Conservation (phyloP, 257 asterid species). For the Solanum appendiculatum region DNA sequence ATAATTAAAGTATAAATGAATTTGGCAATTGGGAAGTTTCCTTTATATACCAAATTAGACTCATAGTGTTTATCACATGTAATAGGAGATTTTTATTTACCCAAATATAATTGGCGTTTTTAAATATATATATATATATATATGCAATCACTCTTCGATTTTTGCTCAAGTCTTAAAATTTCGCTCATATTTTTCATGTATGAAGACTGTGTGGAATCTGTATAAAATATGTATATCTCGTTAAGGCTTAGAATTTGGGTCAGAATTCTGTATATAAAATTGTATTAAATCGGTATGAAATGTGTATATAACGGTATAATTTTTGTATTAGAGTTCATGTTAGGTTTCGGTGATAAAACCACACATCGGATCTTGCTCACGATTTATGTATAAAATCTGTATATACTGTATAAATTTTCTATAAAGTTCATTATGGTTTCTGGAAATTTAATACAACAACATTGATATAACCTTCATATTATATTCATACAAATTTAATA, state of each 20-base stretch:
- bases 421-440: neutral
- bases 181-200: neutral
- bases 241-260: neutral
- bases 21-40: neutral
- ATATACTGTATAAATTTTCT: no score
- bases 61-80: neutral
- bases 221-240: neutral
- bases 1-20: neutral
- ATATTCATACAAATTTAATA: no score
- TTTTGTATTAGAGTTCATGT: neutral
- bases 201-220: neutral
- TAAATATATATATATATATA: no score
- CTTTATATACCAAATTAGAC: neutral
- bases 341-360: neutral
- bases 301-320: neutral
- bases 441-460: no score
- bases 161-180: neutral
- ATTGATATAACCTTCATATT: neutral
- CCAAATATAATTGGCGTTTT: neutral
- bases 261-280: neutral
- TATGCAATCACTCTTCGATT: neutral
- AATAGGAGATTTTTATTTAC: neutral
- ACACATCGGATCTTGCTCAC: no score
- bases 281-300: neutral
- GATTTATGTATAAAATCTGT: no score